A percentile compares a stretch with the other conserved stretches of the same genome.
These are phyloP conservation scores for Kodamaea lidongshanica DNA, from an alignment of 805 yeast genomes.

Conservation along the genomic window DNA sequence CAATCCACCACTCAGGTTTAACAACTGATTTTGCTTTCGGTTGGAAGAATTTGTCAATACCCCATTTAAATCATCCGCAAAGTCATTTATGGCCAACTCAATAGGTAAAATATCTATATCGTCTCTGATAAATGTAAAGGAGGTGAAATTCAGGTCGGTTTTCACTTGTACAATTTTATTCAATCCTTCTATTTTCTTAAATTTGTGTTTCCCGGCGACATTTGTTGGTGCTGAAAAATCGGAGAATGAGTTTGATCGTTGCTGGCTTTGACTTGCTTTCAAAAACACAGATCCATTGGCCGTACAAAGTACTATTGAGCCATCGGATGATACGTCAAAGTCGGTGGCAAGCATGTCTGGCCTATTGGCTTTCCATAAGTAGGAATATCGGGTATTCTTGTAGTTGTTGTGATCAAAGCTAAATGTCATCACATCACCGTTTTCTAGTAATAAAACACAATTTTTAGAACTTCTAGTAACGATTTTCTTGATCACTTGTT, in stretches of 20 bases:
- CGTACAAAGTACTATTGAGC: constrained; percentile 63
- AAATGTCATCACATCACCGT: constrained; percentile 52
- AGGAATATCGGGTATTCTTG: constrained; percentile 39
- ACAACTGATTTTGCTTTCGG: constrained; percentile 38
- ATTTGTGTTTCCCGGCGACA: constrained; percentile 36
- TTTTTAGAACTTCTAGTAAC: constrained; percentile 33
- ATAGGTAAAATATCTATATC: constrained; percentile 57
- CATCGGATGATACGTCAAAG: constrained; percentile 62
- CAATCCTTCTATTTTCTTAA: constrained; percentile 46
- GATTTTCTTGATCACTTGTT: constrained; percentile 27
- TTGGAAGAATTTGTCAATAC: constrained; percentile 25
- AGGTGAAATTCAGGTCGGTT: constrained; percentile 59
- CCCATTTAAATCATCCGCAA: constrained; percentile 51
- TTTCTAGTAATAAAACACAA: constrained; percentile 47
- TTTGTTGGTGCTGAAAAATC: constrained; percentile 27
- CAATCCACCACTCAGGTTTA: constrained; percentile 25
- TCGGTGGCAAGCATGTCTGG: constrained; percentile 55
- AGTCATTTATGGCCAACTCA: constrained; percentile 40
- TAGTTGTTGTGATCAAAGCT: constrained; percentile 17
- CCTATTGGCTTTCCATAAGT: constrained; percentile 61
- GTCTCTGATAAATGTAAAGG: constrained; percentile 62
- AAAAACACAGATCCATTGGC: constrained; percentile 62
- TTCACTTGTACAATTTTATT: constrained; percentile 56
- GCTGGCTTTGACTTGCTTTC: constrained; percentile 20
- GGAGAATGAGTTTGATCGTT: constrained; percentile 27